Evolutionary conservation across 2,329 filamentous ascomycete genomes (phyloP).

Genomic region (Penicillium sp.): DNA sequence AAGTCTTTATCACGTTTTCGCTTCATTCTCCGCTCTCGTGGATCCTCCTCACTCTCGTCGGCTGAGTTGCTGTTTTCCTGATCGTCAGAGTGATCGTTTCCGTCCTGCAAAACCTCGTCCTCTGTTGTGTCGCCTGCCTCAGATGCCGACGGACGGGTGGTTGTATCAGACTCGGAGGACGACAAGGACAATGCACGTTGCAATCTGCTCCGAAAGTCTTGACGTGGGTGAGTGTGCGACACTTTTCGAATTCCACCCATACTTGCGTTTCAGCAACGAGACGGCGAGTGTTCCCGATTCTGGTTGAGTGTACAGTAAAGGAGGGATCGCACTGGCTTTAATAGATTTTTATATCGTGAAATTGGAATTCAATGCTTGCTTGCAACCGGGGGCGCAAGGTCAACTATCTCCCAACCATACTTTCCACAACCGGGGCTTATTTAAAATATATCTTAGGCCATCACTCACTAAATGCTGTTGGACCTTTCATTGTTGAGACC

Average conservation of each 20-base stretch:
- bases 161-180: slow-evolving; percentile 3
- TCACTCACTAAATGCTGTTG: too few species aligned
- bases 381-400: not conserved
- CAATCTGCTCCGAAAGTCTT: slow-evolving; percentile 2
- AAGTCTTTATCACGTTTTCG: not conserved
- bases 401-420: not conserved
- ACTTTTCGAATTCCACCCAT: too few species aligned
- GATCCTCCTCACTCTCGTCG: not conserved
- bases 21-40: not conserved
- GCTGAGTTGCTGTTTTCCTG: not conserved
- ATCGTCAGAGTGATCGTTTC: not conserved
- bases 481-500: too few species aligned
- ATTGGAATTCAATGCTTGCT: not conserved
- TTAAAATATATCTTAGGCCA: too few species aligned
- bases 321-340: too few species aligned
- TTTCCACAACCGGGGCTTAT: too few species aligned
- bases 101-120: not conserved
- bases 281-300: not conserved
- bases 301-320: not conserved
- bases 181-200: not conserved
- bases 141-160: not conserved
- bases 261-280: not conserved
- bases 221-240: not conserved
- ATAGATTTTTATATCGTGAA: too few species aligned
- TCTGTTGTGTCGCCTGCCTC: slow-evolving; percentile 1